phyloP scores from a whole-genome alignment of 2,329 filamentous ascomycete species.

The Blastomyces emzantsi region DNA sequence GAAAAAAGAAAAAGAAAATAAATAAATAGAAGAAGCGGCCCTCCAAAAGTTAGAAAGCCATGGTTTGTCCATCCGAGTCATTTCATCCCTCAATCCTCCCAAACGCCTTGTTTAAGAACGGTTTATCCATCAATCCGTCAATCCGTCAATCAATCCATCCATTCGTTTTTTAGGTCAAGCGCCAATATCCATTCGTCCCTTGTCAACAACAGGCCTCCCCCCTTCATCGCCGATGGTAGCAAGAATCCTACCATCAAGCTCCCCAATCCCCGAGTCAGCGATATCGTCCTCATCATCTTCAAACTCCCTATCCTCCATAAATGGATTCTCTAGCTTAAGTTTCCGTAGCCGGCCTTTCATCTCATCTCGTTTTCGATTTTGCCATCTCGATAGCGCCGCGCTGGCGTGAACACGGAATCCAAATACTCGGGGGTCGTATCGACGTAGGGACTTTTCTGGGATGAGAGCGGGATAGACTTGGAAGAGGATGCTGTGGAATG shows the following conservation, averaged over 20 bases:
- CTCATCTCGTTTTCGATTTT: conserved; percentile 68
- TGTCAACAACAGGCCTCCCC: background rate
- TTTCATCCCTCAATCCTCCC: background rate
- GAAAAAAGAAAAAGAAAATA: background rate
- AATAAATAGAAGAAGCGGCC: background rate
- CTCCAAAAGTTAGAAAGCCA: background rate
- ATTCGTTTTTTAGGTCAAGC: background rate
- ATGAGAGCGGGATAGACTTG: conserved; percentile 91
- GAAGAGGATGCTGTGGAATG: conserved; percentile 98
- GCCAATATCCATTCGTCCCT: conserved; percentile 8
- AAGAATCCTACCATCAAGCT: conserved; percentile 11
- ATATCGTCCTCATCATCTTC: conserved; percentile 15
- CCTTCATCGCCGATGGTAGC: conserved; percentile 5
- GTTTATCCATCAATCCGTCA: background rate
- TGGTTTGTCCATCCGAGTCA: background rate
- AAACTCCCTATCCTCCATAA: conserved; percentile 57
- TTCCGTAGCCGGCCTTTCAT: conserved; percentile 71
- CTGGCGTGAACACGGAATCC: conserved; percentile 92
- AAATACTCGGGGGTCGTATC: conserved; percentile 85
- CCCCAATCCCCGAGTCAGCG: conserved; percentile 12
- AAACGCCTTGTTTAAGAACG: background rate
- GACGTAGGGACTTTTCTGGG: conserved; percentile 71
- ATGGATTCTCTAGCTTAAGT: conserved; percentile 62
- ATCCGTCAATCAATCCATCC: background rate
- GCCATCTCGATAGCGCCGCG: conserved; percentile 84